Conservation (phyloP, 768 basidiomycete genomes). For the Hygrocybe coccinea region DNA sequence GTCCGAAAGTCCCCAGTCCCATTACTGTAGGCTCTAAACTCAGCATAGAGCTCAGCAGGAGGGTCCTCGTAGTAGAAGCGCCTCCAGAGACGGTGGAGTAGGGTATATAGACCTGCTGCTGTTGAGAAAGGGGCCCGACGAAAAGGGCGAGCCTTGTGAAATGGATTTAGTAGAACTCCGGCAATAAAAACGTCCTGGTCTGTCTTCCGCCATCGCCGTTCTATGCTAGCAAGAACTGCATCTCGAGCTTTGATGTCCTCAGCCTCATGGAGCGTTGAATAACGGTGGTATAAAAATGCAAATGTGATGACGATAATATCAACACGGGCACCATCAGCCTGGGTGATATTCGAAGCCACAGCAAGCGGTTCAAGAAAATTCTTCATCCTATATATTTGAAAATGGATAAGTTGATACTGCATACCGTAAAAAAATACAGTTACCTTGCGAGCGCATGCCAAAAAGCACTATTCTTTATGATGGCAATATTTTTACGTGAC, state of each 20-base stretch:
- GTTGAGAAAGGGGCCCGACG: not conserved
- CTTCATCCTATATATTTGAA: slow-evolving; percentile 19
- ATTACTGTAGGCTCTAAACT: slow-evolving; percentile 5
- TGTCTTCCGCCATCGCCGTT: slow-evolving; percentile 17
- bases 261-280: slow-evolving; percentile 9
- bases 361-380: slow-evolving; percentile 29
- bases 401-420: slow-evolving; percentile 7
- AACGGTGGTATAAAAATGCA: slow-evolving; percentile 21
- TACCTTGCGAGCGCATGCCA: slow-evolving; percentile 30
- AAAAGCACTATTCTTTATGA: slow-evolving; percentile 27
- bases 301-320: slow-evolving; percentile 31
- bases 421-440: not conserved
- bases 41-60: not conserved
- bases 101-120: not conserved
- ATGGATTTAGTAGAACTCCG: slow-evolving; percentile 10
- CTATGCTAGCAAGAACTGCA: slow-evolving; percentile 27
- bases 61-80: not conserved
- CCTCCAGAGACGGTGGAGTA: not conserved
- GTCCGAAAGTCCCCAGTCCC: not conserved
- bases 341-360: slow-evolving; percentile 26
- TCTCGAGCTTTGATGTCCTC: slow-evolving; percentile 13
- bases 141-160: slow-evolving; percentile 4
- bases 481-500: slow-evolving; percentile 23
- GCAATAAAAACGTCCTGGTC: slow-evolving; percentile 26
- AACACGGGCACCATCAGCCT: slow-evolving; percentile 25